These are phyloP conservation scores for Jamesozyma jinghongensis DNA, from an alignment of 805 yeast species.

Conservation along the genomic window DNA sequence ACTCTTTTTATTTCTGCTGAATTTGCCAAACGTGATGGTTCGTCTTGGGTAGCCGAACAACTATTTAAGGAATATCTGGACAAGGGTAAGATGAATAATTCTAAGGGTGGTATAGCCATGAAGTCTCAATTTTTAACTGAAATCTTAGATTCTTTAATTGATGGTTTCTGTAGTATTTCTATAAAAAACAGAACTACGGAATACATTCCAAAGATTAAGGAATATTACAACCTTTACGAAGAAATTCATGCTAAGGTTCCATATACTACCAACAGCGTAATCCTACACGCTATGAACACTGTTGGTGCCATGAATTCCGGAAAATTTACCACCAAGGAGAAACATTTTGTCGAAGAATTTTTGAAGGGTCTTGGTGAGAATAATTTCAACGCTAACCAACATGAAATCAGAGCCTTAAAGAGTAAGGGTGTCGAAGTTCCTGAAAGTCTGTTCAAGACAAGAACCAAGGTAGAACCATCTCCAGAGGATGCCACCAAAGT, in stretches of 20 bases:
- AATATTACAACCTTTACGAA: constrained; percentile 14
- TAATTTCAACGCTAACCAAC: constrained; percentile 2
- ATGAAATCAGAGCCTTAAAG: constrained; percentile 2
- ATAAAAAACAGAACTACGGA: constrained; percentile 9
- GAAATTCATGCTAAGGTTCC: constrained; percentile 10
- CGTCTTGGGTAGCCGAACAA: constrained; percentile 16
- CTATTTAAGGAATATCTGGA: constrained; percentile 16
- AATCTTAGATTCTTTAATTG: constrained; percentile 6
- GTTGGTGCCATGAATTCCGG: background rate
- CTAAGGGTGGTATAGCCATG: background rate
- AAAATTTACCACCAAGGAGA: background rate
- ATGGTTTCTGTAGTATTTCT: constrained; percentile 16
- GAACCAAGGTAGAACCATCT: background rate
- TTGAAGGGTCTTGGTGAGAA: background rate
- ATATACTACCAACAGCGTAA: constrained; percentile 7
- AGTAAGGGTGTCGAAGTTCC: background rate
- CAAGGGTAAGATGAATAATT: constrained; percentile 4
- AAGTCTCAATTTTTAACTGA: constrained; percentile 3
- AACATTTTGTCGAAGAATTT: background rate
- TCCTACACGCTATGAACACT: constrained; percentile 1
- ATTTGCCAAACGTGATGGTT: constrained; percentile 17
- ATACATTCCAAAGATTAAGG: constrained; percentile 10
- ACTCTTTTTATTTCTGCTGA: constrained; percentile 21
- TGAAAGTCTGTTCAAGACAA: background rate
- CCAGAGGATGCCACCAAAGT: background rate